Conservation (phyloP, 768 basidiomycete species). For the Lepiota brunneoincarnata region DNA sequence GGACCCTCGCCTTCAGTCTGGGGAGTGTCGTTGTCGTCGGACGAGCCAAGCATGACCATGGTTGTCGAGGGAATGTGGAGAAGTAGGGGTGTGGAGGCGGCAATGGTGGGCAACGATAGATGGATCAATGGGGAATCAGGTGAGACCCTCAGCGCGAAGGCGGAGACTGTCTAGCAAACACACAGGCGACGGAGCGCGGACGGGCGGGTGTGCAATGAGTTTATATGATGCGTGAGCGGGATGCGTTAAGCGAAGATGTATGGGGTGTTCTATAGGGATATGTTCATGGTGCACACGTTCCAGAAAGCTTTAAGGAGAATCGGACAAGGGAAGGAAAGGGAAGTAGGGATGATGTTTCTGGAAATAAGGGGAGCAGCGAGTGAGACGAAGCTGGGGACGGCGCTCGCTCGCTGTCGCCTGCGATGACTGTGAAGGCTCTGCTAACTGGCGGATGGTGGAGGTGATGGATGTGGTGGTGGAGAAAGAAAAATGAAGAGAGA, state of each 20-base stretch:
- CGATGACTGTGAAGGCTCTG: no score
- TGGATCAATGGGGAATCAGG: no score
- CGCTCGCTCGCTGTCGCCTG: no score
- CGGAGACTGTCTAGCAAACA: slow-evolving; percentile 21
- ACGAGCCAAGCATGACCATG: slow-evolving; percentile 45
- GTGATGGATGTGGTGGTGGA: not conserved
- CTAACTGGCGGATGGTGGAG: not conserved
- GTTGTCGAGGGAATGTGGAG: slow-evolving; percentile 14
- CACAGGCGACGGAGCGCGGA: not conserved
- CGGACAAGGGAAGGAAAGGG: no score
- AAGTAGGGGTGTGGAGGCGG: slow-evolving; percentile 17
- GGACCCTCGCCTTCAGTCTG: slow-evolving; percentile 54
- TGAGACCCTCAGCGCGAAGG: not conserved
- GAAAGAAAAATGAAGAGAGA: not conserved
- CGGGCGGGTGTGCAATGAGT: slow-evolving; percentile 11
- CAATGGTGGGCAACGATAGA: slow-evolving; percentile 11
- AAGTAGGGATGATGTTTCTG: slow-evolving; percentile 19
- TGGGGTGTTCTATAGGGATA: slow-evolving; percentile 36
- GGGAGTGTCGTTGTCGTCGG: slow-evolving; percentile 47
- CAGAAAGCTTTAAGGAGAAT: slow-evolving; percentile 15
- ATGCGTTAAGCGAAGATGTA: slow-evolving; percentile 24
- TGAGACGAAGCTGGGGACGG: no score
- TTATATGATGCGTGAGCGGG: slow-evolving; percentile 18
- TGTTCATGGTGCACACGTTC: slow-evolving; percentile 42
- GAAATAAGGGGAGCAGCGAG: slow-evolving; percentile 4